Base-by-base conservation (phyloP, 805 yeast genomes). In the Kodamaea hsintzibuensis region DNA sequence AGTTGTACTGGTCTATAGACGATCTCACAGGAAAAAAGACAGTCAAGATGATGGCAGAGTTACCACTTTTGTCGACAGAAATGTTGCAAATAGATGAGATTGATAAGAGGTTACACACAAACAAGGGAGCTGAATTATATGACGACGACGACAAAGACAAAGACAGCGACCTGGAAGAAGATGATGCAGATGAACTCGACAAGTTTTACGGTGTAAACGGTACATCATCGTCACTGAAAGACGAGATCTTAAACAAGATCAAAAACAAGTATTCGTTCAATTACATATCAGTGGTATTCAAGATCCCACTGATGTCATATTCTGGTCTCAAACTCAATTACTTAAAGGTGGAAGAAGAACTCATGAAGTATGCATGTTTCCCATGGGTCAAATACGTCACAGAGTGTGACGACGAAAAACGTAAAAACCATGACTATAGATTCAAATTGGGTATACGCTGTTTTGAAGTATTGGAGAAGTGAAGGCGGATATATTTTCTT, bases 351-450 rank as follows among this genome's bases (percentile, higher is more conserved):
- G 81, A 80, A 19, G 96, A 88, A 61, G 81, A 79, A 5, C 78
- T 76, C 50, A 66, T 87, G 62, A 74, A 80, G 50, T 85, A 85
- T 59, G 83, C 88, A 5, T 81, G 89, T 42, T 88, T 88, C 63
- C 92, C 95, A 0, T 88, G 96, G 96, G 86, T 88, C 1, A 75
- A 87, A 51, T 86, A 88, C 62, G 69, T 78, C 17, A 58, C 61
- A 7, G 59, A 54, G 40, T 48, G 58, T 30, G 13, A 39, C 2
- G 49, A 51, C 39, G 43, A 22, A 33, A 30, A 18, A 37, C 44
- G 25, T 35, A 12, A 43, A 18, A 45, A 50, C 27, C 53, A 52
- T 48, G 47, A 54, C 7, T 67, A 67, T 51, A 52, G 63, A 48
- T 68, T 68, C 56, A 66, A 60, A 42, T 50, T 68, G 18, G 71